Conservation (phyloP, 257 asterid species). For the Pogostemon cablin region DNA sequence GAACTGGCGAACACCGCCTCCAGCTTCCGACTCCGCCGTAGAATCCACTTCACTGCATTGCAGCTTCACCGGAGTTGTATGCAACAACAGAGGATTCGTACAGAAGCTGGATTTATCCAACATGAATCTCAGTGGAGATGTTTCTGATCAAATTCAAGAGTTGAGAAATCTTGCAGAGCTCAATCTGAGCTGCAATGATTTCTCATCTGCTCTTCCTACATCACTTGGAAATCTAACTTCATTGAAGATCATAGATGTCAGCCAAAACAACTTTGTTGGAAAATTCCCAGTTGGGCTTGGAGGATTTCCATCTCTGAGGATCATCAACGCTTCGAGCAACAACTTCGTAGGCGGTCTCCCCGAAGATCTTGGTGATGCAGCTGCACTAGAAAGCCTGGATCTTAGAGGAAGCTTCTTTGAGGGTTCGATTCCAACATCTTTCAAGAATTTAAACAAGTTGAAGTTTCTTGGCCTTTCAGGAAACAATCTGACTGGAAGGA, state of each 20-base stretch:
- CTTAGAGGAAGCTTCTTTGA: slow-evolving; percentile 71
- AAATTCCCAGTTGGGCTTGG: slow-evolving; percentile 64
- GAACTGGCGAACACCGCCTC: slow-evolving; percentile 47
- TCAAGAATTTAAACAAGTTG: slow-evolving; percentile 52
- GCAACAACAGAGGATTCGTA: slow-evolving; percentile 56
- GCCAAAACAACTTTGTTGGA: slow-evolving; percentile 68
- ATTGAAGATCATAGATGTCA: slow-evolving; percentile 55
- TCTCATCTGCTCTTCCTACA: slow-evolving; percentile 46
- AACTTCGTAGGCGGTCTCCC: slow-evolving; percentile 68
- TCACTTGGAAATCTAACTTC: slow-evolving; percentile 52
- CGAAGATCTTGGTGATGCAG: slow-evolving; percentile 54
- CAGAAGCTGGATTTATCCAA: slow-evolving; percentile 62
- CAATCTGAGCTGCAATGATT: slow-evolving; percentile 54
- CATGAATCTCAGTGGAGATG: slow-evolving; percentile 67
- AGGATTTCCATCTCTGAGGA: slow-evolving; percentile 38
- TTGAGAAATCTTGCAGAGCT: slow-evolving; percentile 44
- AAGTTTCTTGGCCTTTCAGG: slow-evolving; percentile 78
- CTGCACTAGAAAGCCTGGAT: slow-evolving; percentile 56
- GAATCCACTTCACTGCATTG: slow-evolving; percentile 42
- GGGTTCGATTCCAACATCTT: slow-evolving; percentile 70
- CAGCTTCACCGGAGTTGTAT: slow-evolving; percentile 62
- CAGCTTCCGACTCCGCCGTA: background rate
- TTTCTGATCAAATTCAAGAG: slow-evolving; percentile 52
- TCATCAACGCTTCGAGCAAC: slow-evolving; percentile 76
- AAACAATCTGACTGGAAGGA: slow-evolving; percentile 65